These are phyloP conservation scores for Quercus parvula DNA, from an alignment of 306 rosid genomes.

Conservation along the genomic window DNA sequence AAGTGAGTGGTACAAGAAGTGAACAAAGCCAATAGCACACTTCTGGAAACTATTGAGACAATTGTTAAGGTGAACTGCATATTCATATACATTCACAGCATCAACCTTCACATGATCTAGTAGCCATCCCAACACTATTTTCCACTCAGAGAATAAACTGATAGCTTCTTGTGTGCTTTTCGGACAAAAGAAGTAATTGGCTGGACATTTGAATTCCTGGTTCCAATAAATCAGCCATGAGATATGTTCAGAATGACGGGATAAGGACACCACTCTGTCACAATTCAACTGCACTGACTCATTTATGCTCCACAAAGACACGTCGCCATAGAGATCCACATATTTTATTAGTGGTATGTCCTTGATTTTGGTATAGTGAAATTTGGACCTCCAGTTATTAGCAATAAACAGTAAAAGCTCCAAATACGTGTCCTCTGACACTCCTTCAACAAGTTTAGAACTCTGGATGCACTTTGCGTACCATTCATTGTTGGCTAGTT, in stretches of 20 bases:
- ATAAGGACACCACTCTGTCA: conserved; percentile 22
- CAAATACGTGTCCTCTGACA: conserved; percentile 47
- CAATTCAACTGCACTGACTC: background rate
- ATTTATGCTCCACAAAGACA: conserved; percentile 32
- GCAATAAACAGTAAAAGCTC: conserved; percentile 52
- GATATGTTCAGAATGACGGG: conserved; percentile 10
- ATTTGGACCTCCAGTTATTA: conserved; percentile 31
- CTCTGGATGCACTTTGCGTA: conserved; percentile 63
- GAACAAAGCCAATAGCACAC: conserved; percentile 40
- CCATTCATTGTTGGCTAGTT: conserved; percentile 44
- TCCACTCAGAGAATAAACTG: background rate
- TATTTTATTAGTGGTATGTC: conserved; percentile 45
- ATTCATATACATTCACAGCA: conserved; percentile 7
- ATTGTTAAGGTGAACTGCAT: conserved; percentile 25
- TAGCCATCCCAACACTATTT: conserved; percentile 45
- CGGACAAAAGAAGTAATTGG: conserved; percentile 47
- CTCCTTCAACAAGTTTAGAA: conserved; percentile 43
- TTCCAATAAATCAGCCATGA: conserved; percentile 63
- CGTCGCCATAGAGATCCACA: conserved; percentile 32
- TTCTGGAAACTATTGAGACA: conserved; percentile 12
- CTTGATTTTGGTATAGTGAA: conserved; percentile 23
- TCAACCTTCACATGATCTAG: conserved; percentile 5
- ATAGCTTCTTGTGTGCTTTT: conserved; percentile 46
- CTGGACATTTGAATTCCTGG: conserved; percentile 28
- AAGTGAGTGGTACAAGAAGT: conserved; percentile 52